A percentile compares a stretch with the other conserved stretches of the same genome.
Evolutionary conservation across 2,329 filamentous ascomycete genomes (phyloP).

Genomic region (Ophiosphaerella korrae): DNA sequence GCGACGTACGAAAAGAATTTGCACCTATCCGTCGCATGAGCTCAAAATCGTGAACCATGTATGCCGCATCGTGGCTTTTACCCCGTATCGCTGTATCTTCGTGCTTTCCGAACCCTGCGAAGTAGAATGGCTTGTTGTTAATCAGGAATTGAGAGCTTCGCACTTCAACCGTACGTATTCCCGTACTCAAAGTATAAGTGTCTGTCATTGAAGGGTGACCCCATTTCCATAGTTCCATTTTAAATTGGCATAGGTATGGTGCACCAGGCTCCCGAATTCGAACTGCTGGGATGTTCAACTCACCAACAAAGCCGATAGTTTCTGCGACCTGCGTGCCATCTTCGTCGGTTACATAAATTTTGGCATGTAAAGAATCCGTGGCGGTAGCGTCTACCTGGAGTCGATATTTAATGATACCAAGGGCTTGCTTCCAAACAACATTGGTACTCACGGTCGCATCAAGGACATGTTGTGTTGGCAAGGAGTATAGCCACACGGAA

Average conservation of each 20-base stretch:
- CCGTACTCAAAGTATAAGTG: conserved; percentile 5
- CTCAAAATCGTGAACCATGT: conserved; percentile 17
- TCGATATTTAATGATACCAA: conserved; percentile 6
- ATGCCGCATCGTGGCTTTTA: conserved; percentile 14
- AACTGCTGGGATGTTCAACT: conserved; percentile 1
- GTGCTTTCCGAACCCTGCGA: conserved; percentile 16
- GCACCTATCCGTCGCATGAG: conserved; percentile 14
- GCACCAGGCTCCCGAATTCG: conserved; percentile 11
- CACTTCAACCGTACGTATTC: conserved; percentile 10
- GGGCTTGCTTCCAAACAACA: conserved; percentile 1
- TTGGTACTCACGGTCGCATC: conserved; percentile 8
- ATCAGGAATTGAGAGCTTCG: conserved; percentile 8
- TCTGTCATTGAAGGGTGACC: conserved; percentile 3
- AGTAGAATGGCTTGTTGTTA: conserved; percentile 15
- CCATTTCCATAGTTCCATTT: background rate
- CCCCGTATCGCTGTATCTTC: conserved; percentile 14
- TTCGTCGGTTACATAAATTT: conserved; percentile 2
- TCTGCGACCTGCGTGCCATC: background rate
- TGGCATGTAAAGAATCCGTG: background rate
- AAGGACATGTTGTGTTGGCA: conserved; percentile 4
- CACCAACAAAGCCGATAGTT: background rate
- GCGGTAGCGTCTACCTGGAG: background rate
- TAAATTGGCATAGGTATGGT: conserved; percentile 11
- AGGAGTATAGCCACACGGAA: conserved; percentile 13
- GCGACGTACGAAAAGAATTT: conserved; percentile 14